phyloP scores from a whole-genome alignment of 2,329 filamentous ascomycete species.

The Microdochium paspali region DNA sequence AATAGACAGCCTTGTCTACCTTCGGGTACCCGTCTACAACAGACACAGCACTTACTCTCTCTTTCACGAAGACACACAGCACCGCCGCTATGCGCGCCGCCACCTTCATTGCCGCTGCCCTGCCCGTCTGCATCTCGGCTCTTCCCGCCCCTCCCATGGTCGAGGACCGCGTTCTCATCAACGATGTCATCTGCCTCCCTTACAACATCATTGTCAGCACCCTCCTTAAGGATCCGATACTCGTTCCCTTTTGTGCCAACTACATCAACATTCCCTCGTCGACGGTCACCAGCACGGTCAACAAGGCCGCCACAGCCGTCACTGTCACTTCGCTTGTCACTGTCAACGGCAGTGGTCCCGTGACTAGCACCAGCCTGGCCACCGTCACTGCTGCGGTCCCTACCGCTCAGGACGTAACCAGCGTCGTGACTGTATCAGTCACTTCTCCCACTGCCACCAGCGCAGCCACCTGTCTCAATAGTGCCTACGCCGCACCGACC shows the following conservation, averaged over 20 bases:
- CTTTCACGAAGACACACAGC: not conserved
- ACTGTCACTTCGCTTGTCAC: not conserved
- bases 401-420: not conserved
- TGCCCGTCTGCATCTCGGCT: not conserved
- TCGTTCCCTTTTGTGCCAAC: not conserved
- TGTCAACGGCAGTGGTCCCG: not conserved
- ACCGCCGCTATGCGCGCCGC: not conserved
- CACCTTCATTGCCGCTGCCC: not conserved
- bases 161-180: not conserved
- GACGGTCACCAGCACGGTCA: not conserved
- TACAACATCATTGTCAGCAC: not conserved
- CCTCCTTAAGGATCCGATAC: not conserved
- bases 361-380: not conserved
- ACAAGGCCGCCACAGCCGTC: not conserved
- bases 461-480: constrained; percentile 3
- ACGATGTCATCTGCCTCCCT: not conserved
- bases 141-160: too few relatives aligned
- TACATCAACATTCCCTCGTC: not conserved
- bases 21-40: too few relatives aligned
- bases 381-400: not conserved
- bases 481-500: constrained; percentile 4
- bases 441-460: constrained; percentile 2
- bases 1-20: too few relatives aligned
- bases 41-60: not conserved
- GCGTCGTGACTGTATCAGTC: not conserved